These are phyloP conservation scores for Boletus edulis DNA, from an alignment of 768 basidiomycete genomes.

Conservation along the genomic window DNA sequence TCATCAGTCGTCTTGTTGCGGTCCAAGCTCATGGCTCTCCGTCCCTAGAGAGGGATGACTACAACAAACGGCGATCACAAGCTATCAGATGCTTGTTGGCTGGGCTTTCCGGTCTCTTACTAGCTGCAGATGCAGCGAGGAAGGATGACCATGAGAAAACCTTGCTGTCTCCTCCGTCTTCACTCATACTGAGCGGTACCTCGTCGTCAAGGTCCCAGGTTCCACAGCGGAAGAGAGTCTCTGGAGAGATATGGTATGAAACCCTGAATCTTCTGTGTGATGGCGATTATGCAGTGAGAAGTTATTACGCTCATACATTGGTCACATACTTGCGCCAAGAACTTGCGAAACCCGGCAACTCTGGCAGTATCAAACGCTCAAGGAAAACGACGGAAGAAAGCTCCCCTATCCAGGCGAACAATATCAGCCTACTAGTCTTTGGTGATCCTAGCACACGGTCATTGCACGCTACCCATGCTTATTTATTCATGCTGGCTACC, in stretches of 20 bases:
- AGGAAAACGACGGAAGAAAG: constrained; percentile 46
- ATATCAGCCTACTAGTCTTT: constrained; percentile 46
- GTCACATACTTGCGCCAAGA: constrained; percentile 75
- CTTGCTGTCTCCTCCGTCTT: constrained; percentile 19
- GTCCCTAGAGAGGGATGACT: constrained; percentile 36
- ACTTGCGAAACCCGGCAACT: constrained; percentile 56
- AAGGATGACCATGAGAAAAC: constrained; percentile 20
- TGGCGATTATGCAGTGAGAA: constrained; percentile 69
- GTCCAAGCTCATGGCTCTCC: constrained; percentile 65
- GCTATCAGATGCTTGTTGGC: constrained; percentile 71
- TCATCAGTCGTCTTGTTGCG: constrained; percentile 69
- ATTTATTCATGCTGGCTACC: constrained; percentile 75
- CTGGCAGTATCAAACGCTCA: constrained; percentile 45
- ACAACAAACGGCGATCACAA: constrained; percentile 50
- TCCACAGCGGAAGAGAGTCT: constrained; percentile 63
- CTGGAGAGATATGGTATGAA: constrained; percentile 89
- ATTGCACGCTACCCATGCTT: constrained; percentile 77
- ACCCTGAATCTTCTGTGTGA: constrained; percentile 85
- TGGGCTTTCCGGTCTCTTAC: constrained; percentile 67
- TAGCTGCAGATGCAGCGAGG: constrained; percentile 49
- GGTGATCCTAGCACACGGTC: constrained; percentile 69
- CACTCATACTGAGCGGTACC: constrained; percentile 25
- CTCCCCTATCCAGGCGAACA: constrained; percentile 44
- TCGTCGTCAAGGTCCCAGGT: constrained; percentile 30
- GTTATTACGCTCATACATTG: constrained; percentile 73